Percentiles rank a stretch among this genome's conserved stretches.
These are phyloP conservation scores for Dendrobium huoshanense DNA, from an alignment of 106 monocot species.

Conservation along the genomic window DNA sequence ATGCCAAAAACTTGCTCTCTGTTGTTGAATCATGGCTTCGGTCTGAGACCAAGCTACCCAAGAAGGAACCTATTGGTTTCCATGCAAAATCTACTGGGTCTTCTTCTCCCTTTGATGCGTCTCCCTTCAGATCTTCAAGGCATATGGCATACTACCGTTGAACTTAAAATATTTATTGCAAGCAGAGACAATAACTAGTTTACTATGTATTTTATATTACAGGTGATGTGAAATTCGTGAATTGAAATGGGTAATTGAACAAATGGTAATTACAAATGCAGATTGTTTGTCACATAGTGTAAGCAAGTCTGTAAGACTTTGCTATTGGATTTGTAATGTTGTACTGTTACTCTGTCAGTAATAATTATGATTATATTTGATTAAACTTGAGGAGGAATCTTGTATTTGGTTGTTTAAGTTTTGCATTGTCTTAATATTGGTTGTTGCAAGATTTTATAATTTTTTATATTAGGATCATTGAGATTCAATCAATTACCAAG, in stretches of 20 bases:
- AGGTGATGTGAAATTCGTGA: not conserved
- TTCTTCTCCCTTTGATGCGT: slow-evolving; percentile 56
- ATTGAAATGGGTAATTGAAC: not conserved
- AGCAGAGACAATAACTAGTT: too few species aligned
- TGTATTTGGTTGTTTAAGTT: not conserved
- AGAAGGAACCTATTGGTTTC: slow-evolving; percentile 18
- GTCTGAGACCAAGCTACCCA: slow-evolving; percentile 53
- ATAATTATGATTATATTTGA: not conserved
- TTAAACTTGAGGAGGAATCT: not conserved
- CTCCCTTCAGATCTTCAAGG: slow-evolving; percentile 82
- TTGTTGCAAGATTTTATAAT: too few species aligned
- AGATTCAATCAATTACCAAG: too few species aligned
- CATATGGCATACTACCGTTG: slow-evolving; percentile 97
- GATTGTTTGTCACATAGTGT: not conserved
- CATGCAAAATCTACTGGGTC: slow-evolving; percentile 3
- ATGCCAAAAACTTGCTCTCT: slow-evolving; percentile 67
- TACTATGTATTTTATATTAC: too few species aligned
- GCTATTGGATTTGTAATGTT: not conserved
- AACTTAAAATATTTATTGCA: slow-evolving; percentile 6
- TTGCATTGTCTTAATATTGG: too few species aligned
- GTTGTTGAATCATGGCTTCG: slow-evolving; percentile 94
- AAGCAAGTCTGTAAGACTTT: not conserved
- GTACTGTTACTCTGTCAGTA: not conserved
- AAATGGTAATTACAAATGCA: not conserved
- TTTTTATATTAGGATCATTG: too few species aligned